Conservation (phyloP, 1,139 yeast genomes). For the Suhomyces taliae region DNA sequence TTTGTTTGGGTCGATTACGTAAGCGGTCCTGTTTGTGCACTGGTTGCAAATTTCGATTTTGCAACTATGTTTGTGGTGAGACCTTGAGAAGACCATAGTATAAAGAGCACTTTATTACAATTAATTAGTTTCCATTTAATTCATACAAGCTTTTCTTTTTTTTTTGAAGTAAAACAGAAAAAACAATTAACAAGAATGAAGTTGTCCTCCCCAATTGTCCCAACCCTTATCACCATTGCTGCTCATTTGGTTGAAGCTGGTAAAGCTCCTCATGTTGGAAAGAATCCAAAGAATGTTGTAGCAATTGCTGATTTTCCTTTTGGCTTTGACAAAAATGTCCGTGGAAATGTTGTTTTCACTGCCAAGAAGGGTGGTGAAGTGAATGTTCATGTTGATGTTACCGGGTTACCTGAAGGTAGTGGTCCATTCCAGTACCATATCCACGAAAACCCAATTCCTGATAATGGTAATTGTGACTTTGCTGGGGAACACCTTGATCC, state of each 20-base stretch:
- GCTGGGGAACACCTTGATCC: constrained; percentile 58
- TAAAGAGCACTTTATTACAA: not conserved
- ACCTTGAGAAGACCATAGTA: not conserved
- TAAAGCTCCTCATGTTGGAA: constrained; percentile 40
- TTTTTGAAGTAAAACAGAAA: no score
- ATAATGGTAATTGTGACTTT: constrained; percentile 45
- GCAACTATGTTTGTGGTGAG: not conserved
- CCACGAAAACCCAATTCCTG: constrained; percentile 49
- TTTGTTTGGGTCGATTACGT: not conserved
- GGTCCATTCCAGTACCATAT: constrained; percentile 63
- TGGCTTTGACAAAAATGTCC: constrained; percentile 38
- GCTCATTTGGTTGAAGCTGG: constrained; percentile 21
- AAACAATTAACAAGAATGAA: not conserved
- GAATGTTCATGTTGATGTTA: constrained; percentile 59
- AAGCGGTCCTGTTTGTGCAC: not conserved
- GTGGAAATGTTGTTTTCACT: constrained; percentile 53
- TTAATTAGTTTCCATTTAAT: no score
- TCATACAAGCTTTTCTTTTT: no score
- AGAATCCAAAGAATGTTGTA: constrained; percentile 47
- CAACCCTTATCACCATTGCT: not conserved
- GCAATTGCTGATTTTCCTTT: constrained; percentile 60
- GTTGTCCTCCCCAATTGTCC: not conserved
- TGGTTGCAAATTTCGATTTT: constrained; percentile 3
- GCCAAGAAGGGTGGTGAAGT: constrained; percentile 47
- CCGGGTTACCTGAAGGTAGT: constrained; percentile 55